Base-by-base conservation (phyloP, 139 green algal species). In the Chlamydomonas sphaeroides region DNA sequence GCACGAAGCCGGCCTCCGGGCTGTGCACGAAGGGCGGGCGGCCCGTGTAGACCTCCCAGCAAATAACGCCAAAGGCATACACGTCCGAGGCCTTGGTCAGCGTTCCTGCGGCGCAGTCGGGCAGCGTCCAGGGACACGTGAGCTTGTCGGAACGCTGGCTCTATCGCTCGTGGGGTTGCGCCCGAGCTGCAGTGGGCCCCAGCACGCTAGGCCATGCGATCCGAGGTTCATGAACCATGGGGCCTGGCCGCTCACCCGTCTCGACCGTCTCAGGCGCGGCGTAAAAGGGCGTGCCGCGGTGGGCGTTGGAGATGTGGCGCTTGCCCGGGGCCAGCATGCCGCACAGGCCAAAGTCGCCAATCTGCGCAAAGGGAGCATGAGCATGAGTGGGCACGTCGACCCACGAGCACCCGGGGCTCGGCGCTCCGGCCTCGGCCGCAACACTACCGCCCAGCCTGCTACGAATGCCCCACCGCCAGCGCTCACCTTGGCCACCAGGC, bases 291-390 rank as follows among this genome's bases (percentile, higher is more conserved):
- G 82, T 87, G 53, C 82, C 82, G 3, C 70, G 72, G 28, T 39
- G 65, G 0, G 72, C 72, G 42, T 91, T 91, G 84, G 48, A 78
- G 65, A 89, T 75, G 79, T 91, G 84, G 30, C 78, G 69, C 63
- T 85, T 71, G 42, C 68, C 71, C 21, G 45, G 65, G 1, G 83
- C 53, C 70, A 91, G 32, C 74, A 88, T 85, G 59, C 75, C 68
- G 38, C 78, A 85, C 65, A 90, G 53, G 26, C 86, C 86, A 73
- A 90, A 90, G 75, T 90, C 86, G 48, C 67, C 79, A n/a, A 62
- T n/a, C 56, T 53, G 45, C 45, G 45, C 11, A 53, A 14, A 14
- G 45, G n/a, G n/a, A n/a, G n/a, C n/a, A n/a, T n/a, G n/a, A n/a
- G n/a, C n/a, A n/a, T n/a, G n/a, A n/a, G n/a, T n/a, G n/a, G n/a